Percentiles rank a stretch among this genome's conserved stretches.
These are phyloP conservation scores for Irpex sp. DNA, from an alignment of 1,284 basidiomycete species.

Conservation along the genomic window DNA sequence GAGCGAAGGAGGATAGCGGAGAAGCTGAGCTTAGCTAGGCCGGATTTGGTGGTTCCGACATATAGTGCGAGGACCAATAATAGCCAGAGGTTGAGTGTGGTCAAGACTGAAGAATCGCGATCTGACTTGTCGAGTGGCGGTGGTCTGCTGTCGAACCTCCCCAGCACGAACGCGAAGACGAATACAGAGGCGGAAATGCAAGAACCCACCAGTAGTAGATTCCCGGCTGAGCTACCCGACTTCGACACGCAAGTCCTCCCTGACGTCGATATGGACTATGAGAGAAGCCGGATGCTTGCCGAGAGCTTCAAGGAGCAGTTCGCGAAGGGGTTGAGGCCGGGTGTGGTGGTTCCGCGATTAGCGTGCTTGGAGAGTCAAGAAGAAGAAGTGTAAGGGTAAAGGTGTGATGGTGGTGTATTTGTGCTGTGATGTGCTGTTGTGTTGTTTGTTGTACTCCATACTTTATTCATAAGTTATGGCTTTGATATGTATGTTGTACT, in stretches of 20 bases:
- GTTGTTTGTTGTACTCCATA: conserved; percentile 1
- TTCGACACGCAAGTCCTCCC: conserved; percentile 16
- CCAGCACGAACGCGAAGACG: not conserved
- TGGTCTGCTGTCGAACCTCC: not conserved
- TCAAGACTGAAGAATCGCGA: not conserved
- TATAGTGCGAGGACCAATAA: not conserved
- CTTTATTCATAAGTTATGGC: not conserved
- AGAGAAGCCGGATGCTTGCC: conserved; percentile 18
- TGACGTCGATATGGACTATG: conserved; percentile 20
- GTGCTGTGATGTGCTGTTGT: no score
- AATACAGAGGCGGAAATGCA: not conserved
- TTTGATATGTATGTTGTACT: not conserved
- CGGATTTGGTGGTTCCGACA: not conserved
- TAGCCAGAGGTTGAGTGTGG: not conserved
- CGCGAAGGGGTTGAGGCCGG: conserved; percentile 27
- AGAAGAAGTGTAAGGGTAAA: conserved; percentile 4
- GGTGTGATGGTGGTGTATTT: no score
- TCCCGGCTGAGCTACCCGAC: conserved; percentile 25
- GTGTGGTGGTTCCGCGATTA: conserved; percentile 30
- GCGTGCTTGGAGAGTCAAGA: conserved; percentile 32
- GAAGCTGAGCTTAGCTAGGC: not conserved
- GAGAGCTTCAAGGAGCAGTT: conserved; percentile 24
- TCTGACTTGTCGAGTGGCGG: conserved; percentile 13
- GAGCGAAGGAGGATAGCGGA: not conserved
- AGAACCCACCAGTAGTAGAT: not conserved